Evolutionary conservation across 208 protist genomes (phyloP), one percentile per base, ranked within the genome.

Genomic region (Acanthamoeba royreba): DNA sequence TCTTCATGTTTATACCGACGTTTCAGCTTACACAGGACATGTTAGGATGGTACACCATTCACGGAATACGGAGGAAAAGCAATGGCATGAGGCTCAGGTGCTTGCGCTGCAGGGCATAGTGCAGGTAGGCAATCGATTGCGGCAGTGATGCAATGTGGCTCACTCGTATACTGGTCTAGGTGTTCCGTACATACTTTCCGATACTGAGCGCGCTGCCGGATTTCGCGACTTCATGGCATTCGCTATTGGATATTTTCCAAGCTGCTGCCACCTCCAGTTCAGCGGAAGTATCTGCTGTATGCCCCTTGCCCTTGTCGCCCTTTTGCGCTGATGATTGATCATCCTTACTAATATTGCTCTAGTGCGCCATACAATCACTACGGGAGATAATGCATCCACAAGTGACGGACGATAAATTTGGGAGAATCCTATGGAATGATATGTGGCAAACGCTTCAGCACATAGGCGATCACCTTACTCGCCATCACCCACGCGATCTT

Each of bases 31-130:
- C 58, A 22, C 49, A 22, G 13, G 22, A 33, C 69, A 40, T 81
- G 69, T 33, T 31, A 92, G 87, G 58, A 53, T 93, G 66, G 90
- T 93, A 11, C 90, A 93, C 47, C 72, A 93, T 43, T 52, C 90
- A 33, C 90, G 90, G 43, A 93, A 93, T 47, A 93, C 90, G n/a
- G 49, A 72, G 47, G 45, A 66, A 31, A 93, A 93, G 69, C 90
- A 93, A 28, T 93, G 90, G 90, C 81, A 93, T 47, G 90, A 93
- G 46, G 86, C 90, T 35, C 69, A 66, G 42, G 90, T 86, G 69
- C 38, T 93, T 28, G 90, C 69, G 25, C 72, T 93, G 13, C 46
- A 85, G 28, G 90, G 90, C 61, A 66, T 93, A 35, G 90, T 93
- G 31, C 89, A 83, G 42, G 89, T 93, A 19, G 28, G n/a, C 53